phyloP scores from a whole-genome alignment of 805 yeast genomes.

The Candida sonorensis region DNA sequence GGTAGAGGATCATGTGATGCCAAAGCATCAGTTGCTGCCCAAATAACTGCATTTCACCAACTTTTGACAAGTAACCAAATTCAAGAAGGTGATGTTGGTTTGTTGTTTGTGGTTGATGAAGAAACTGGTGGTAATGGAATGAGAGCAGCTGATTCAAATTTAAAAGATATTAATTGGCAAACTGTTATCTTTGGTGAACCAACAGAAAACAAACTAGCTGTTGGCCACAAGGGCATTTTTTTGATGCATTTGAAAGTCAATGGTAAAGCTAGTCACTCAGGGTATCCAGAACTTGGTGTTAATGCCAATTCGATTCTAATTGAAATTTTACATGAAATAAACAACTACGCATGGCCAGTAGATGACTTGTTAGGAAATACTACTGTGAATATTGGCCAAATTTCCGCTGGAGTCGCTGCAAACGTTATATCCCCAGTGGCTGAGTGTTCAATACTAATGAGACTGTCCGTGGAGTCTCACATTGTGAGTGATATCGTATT shows the following conservation, averaged over 20 bases:
- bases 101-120: slow-evolving; percentile 65
- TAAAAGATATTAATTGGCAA: slow-evolving; percentile 45
- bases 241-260: slow-evolving; percentile 33
- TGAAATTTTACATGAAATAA: slow-evolving; percentile 40
- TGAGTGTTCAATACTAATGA: slow-evolving; percentile 38
- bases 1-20: slow-evolving; percentile 71
- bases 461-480: slow-evolving; percentile 45
- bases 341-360: slow-evolving; percentile 38
- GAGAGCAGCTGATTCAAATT: slow-evolving; percentile 33
- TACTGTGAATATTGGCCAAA: slow-evolving; percentile 53
- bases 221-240: slow-evolving; percentile 62
- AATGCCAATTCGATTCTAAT: slow-evolving; percentile 54
- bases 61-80: slow-evolving; percentile 32
- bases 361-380: slow-evolving; percentile 51
- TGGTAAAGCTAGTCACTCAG: slow-evolving; percentile 62
- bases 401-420: slow-evolving; percentile 57
- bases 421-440: slow-evolving; percentile 62
- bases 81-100: slow-evolving; percentile 47
- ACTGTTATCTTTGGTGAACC: slow-evolving; percentile 70
- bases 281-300: slow-evolving; percentile 63
- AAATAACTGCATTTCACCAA: slow-evolving; percentile 47
- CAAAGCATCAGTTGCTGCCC: slow-evolving; percentile 64
- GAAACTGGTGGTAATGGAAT: slow-evolving; percentile 64
- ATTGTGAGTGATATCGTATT: slow-evolving; percentile 30
- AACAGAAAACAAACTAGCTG: slow-evolving; percentile 59